phyloP scores from a whole-genome alignment of 225 moss, liverwort and hornwort genomes.

The Straminergon stramineum region DNA sequence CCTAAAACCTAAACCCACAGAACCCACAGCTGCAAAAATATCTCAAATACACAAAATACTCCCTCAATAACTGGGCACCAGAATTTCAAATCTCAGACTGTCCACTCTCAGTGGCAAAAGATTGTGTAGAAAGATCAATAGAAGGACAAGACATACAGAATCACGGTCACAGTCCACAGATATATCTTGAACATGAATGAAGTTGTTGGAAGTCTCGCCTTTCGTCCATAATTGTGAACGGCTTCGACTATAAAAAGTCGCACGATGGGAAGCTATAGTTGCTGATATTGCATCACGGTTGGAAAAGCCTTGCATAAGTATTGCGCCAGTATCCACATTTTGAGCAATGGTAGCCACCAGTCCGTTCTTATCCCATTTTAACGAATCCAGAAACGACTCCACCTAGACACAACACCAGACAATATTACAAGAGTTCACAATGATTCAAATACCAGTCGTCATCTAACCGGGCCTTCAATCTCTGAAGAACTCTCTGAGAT shows the following conservation, averaged over 20 bases:
- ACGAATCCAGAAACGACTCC: conserved; percentile 62
- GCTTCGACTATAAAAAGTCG: conserved; percentile 94
- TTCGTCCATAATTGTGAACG: conserved; percentile 95
- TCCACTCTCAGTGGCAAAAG: background rate
- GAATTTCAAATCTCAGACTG: background rate
- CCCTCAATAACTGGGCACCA: background rate
- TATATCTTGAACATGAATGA: conserved; percentile 86
- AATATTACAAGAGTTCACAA: background rate
- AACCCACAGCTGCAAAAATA: background rate
- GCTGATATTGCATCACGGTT: conserved; percentile 90
- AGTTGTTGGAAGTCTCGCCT: conserved; percentile 93
- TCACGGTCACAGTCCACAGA: conserved; percentile 97
- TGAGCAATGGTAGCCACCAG: conserved; percentile 87
- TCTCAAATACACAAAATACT: background rate
- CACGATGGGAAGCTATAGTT: conserved; percentile 78
- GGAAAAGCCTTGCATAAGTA: conserved; percentile 95
- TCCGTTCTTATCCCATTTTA: conserved; percentile 95
- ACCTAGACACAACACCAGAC: conserved; percentile 32
- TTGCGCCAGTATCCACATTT: conserved; percentile 88
- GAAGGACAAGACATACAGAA: conserved; percentile 56
- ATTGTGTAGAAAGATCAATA: background rate
- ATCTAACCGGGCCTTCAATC: background rate
- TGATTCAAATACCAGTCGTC: background rate
- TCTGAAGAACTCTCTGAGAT: background rate
- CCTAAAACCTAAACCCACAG: background rate